These are phyloP conservation scores for Xylariaceae sp. DNA, from an alignment of 2,329 filamentous ascomycete species.

Conservation along the genomic window DNA sequence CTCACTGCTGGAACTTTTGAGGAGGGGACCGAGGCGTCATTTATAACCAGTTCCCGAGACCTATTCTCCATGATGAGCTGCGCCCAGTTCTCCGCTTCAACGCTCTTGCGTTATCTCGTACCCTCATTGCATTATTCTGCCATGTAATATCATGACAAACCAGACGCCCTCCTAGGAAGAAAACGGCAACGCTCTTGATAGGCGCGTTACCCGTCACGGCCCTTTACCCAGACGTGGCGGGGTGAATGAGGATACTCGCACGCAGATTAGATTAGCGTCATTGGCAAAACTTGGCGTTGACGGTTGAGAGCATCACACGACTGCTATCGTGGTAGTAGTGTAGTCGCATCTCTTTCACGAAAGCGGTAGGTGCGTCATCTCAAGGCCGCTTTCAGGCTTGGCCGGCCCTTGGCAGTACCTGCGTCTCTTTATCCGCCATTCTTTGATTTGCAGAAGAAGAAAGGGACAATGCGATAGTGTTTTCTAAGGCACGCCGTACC, in stretches of 20 bases:
- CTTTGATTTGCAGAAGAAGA: slow-evolving; percentile 6
- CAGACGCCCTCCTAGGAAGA: background rate
- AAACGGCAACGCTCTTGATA: too few relatives aligned
- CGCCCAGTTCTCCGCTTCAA: background rate
- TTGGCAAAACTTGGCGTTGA: slow-evolving; percentile 2
- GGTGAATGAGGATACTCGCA: background rate
- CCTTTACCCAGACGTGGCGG: background rate
- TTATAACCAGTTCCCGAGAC: slow-evolving; percentile 6
- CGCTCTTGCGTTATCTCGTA: background rate
- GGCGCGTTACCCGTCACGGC: background rate
- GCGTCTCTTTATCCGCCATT: slow-evolving; percentile 11
- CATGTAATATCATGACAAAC: background rate
- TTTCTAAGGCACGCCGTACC: background rate
- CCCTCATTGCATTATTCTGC: background rate
- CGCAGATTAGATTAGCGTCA: background rate
- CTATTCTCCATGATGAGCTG: background rate
- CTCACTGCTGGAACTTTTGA: slow-evolving; percentile 10
- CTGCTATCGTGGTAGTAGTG: slow-evolving; percentile 27
- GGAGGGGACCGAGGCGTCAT: background rate
- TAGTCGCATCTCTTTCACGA: slow-evolving; percentile 20
- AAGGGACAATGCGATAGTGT: background rate
- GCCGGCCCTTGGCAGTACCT: slow-evolving; percentile 19
- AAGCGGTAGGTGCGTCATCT: slow-evolving; percentile 24
- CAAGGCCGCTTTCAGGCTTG: slow-evolving; percentile 5
- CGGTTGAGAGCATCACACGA: slow-evolving; percentile 23